Percentiles rank a stretch among this genome's conserved stretches.
Evolutionary conservation across 108 stramenopile species (phyloP).

Genomic region (Pseudonitzschia multistriata): DNA sequence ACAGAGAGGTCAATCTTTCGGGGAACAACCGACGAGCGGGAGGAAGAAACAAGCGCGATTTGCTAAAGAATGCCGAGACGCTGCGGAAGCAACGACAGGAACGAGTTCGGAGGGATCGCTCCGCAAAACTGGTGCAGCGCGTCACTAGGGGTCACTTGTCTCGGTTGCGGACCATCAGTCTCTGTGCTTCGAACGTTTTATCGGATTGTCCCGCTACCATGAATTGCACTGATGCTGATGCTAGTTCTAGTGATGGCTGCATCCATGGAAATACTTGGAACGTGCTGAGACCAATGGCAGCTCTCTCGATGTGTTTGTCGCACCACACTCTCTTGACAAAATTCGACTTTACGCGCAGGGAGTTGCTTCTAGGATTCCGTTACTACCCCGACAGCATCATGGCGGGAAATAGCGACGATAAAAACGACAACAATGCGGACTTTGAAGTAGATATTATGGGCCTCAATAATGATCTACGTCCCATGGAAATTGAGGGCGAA

Average conservation of each 20-base stretch:
- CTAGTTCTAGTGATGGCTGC: too few relatives aligned
- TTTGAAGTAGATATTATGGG: not conserved
- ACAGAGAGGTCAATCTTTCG: slow-evolving; percentile 33
- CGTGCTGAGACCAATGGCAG: not conserved
- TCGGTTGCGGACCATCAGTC: slow-evolving; percentile 19
- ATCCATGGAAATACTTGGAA: not conserved
- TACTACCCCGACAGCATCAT: not conserved
- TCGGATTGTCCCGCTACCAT: not conserved
- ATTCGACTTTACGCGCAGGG: not conserved
- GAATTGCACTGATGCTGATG: too few relatives aligned
- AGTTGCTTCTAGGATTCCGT: slow-evolving; percentile 19
- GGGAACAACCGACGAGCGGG: slow-evolving; percentile 13
- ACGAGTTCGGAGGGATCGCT: slow-evolving; percentile 13
- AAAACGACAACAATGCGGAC: not conserved
- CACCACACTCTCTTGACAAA: slow-evolving; percentile 8
- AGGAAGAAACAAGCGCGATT: slow-evolving; percentile 12
- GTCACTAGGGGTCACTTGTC: slow-evolving; percentile 21
- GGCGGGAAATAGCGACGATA: not conserved
- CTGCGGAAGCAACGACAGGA: slow-evolving; percentile 35
- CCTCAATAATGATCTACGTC: not conserved
- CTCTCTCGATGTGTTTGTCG: slow-evolving; percentile 22
- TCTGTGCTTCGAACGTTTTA: not conserved
- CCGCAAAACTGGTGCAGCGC: slow-evolving; percentile 24
- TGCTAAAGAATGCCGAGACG: slow-evolving; percentile 25
- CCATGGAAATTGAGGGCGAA: not conserved